Evolutionary conservation across 2,329 filamentous ascomycete genomes (phyloP).

Genomic region (Fusarium algeriense): DNA sequence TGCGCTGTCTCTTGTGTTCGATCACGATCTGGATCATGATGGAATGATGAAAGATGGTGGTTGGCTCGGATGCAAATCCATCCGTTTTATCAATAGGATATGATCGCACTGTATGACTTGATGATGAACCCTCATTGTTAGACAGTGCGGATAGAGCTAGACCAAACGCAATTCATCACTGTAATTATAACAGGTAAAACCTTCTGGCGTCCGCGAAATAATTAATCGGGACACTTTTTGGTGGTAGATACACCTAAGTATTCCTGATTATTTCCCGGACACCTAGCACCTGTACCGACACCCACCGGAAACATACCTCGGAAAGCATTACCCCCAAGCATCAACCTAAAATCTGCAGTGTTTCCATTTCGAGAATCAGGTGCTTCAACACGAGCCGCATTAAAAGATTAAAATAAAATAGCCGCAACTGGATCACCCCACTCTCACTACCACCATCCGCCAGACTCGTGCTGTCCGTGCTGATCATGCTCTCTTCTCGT

Average conservation of each 20-base stretch:
- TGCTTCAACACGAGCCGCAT: constrained; percentile 34
- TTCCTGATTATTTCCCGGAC: too few species aligned
- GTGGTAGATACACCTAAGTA: too few species aligned
- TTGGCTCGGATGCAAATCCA: constrained; percentile 34
- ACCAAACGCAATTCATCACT: neutral
- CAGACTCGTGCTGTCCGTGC: constrained; percentile 28
- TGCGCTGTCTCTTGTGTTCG: constrained; percentile 15
- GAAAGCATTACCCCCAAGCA: constrained; percentile 10
- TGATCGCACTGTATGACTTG: constrained; percentile 24
- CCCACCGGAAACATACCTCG: neutral
- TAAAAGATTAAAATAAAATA: constrained; percentile 1
- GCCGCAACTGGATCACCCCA: constrained; percentile 17
- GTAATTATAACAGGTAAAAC: neutral
- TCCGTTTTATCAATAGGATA: constrained; percentile 9
- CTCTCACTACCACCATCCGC: constrained; percentile 20
- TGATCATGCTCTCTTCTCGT: constrained; percentile 30
- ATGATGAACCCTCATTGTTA: neutral
- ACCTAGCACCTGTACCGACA: neutral
- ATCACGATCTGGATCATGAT: constrained; percentile 38
- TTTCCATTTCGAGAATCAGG: constrained; percentile 32
- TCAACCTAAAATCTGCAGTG: constrained; percentile 18
- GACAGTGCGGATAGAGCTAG: constrained; percentile 30
- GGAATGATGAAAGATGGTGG: constrained; percentile 14
- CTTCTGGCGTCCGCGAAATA: too few species aligned
- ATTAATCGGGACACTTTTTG: too few species aligned